phyloP scores from a whole-genome alignment of 768 basidiomycete species.

The Trametes villosa region DNA sequence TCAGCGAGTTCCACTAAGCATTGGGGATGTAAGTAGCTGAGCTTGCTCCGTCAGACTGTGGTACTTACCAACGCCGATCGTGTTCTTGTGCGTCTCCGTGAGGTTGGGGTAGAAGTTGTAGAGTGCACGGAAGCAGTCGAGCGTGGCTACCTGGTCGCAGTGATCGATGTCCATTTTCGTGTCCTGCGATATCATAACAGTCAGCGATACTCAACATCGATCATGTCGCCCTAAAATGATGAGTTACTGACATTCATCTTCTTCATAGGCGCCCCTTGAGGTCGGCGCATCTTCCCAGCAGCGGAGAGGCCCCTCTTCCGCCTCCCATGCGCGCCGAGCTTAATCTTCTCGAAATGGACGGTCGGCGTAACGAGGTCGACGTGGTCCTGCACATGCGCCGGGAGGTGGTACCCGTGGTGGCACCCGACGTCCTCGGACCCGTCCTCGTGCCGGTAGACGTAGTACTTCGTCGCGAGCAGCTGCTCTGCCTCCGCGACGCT shows the following conservation, averaged over 20 bases:
- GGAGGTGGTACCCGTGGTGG: conserved; percentile 66
- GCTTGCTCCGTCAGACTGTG: neutral
- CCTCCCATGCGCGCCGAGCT: neutral
- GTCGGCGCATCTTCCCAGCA: neutral
- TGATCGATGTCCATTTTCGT: neutral
- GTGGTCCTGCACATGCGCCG: conserved; percentile 56
- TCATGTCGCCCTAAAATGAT: too few species aligned
- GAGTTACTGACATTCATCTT: neutral
- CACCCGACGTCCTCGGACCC: conserved; percentile 51
- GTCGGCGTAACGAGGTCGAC: conserved; percentile 74
- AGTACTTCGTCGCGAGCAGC: conserved; percentile 49
- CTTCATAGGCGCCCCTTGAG: neutral
- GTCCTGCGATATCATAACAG: neutral
- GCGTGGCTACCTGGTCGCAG: conserved; percentile 7
- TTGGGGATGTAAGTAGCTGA: neutral
- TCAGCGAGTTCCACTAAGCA: neutral
- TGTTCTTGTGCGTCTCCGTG: conserved; percentile 1
- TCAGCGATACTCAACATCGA: too few species aligned
- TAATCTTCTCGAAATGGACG: conserved; percentile 55
- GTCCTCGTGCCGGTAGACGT: conserved; percentile 44
- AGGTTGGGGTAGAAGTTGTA: conserved; percentile 12
- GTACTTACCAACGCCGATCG: neutral
- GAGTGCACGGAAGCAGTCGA: conserved; percentile 12
- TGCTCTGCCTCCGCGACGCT: conserved; percentile 47
- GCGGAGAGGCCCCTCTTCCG: conserved; percentile 2